Base-by-base conservation (phyloP, 2,329 filamentous ascomycete genomes). In the Aspergillus intermedius region DNA sequence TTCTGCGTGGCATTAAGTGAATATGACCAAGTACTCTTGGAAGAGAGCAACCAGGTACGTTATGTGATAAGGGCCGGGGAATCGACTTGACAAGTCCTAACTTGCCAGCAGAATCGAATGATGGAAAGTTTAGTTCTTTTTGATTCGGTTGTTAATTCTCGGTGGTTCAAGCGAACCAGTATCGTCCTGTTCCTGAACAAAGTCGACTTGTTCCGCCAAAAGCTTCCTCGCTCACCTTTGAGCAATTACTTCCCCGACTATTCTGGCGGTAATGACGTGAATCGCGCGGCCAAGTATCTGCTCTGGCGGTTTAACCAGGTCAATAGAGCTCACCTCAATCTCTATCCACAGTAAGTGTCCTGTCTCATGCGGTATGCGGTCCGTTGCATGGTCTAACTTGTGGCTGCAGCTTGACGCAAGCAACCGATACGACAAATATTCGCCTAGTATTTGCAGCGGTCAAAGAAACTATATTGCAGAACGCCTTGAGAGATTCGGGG, bases 161-260 rank as follows among this genome's bases (percentile, higher is more conserved):
- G 93, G 60, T 98, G 93, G 93, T 98, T 98, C 72, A 95, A 97
- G 87, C 80, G 93, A 60, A 98, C 93, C 10, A 96, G 91, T 66
- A 98, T 98, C 65, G 97, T 98, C 64, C 78, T 98, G 49, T 98
- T 98, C 74, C 79, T 98, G 54, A 98, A 98, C 77, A 98, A 98
- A 71, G 93, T 98, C 58, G 93, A 98, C 74, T 82, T 98, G 50
- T 98, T 98, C 79, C 91, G 93, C 69, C 86, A 90, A 64, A 98
- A 98, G 70, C 82, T 98, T 23, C 82, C 83, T 48, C 83, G 91
- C 54, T 96, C 90, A 48, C 91, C 93, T 0, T 72, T 98, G 42
- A 88, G 85, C 60, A 95, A 91, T 66, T 98, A 97, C 69, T 98
- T 98, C 64, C 91, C 91, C 0, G 93, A 98, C 68, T 98, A 98